Conservation (phyloP, 2,329 filamentous ascomycete genomes). For the Grosmannia huntii region DNA sequence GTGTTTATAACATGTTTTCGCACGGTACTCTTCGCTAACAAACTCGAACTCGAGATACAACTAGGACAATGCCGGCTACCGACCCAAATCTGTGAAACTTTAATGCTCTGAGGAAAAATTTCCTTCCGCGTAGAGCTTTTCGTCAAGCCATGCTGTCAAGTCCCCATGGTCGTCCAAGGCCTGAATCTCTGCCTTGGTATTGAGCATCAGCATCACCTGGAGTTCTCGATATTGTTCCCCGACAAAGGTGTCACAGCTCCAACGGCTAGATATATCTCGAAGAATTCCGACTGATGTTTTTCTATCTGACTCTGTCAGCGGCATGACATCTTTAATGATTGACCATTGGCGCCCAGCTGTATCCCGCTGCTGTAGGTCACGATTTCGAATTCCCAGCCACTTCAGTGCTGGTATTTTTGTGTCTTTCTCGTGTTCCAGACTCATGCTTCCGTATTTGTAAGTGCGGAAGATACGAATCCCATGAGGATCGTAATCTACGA, state of each 20-base stretch:
- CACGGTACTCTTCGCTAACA: neutral
- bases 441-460: slow-evolving; percentile 58
- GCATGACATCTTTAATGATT: slow-evolving; percentile 15
- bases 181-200: slow-evolving; percentile 68
- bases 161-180: slow-evolving; percentile 45
- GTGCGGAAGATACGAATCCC: slow-evolving; percentile 61
- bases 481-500: slow-evolving; percentile 68
- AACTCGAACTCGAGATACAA: no score
- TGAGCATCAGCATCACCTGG: slow-evolving; percentile 61
- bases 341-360: slow-evolving; percentile 6
- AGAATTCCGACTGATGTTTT: slow-evolving; percentile 43
- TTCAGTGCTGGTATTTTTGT: slow-evolving; percentile 35
- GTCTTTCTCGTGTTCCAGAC: slow-evolving; percentile 45
- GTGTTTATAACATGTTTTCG: neutral
- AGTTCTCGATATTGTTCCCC: slow-evolving; percentile 40
- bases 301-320: slow-evolving; percentile 44
- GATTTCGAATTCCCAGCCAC: slow-evolving; percentile 49
- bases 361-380: slow-evolving; percentile 1
- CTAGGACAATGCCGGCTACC: neutral
- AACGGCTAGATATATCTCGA: slow-evolving; percentile 20
- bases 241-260: slow-evolving; percentile 18
- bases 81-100: neutral
- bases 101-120: neutral
- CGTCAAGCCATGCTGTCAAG: slow-evolving; percentile 36
- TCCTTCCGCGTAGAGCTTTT: slow-evolving; percentile 18